phyloP scores from a whole-genome alignment of 192 early-diverging fungal genomes.

The Funneliformis geosporum region DNA sequence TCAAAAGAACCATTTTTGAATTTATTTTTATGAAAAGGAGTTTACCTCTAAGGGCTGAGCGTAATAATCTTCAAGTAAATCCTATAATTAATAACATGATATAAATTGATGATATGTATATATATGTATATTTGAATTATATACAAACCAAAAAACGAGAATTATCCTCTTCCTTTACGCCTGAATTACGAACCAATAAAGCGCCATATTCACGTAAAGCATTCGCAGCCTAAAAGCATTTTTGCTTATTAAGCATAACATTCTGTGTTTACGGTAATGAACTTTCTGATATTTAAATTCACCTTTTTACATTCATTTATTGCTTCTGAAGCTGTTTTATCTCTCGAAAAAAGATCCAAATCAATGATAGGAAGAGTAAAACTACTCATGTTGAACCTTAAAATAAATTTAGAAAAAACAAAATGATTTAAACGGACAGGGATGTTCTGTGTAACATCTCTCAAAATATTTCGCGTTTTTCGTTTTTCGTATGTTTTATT shows the following conservation, averaged over 20 bases:
- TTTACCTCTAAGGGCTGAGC: slow-evolving; percentile 53
- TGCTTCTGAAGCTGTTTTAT: slow-evolving; percentile 53
- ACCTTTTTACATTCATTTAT: slow-evolving; percentile 60
- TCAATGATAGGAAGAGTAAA: slow-evolving; percentile 40
- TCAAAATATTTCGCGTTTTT: too few relatives aligned
- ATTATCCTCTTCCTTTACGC: slow-evolving; percentile 56
- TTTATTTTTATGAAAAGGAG: background rate
- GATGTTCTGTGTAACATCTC: too few relatives aligned
- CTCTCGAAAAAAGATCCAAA: slow-evolving; percentile 56
- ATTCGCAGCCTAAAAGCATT: slow-evolving; percentile 51
- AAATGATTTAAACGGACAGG: too few relatives aligned
- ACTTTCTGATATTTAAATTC: background rate
- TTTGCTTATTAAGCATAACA: background rate
- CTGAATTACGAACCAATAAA: slow-evolving; percentile 66
- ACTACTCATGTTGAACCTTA: background rate
- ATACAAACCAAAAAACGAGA: slow-evolving; percentile 39
- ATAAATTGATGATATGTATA: background rate
- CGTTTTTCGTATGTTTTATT: too few relatives aligned
- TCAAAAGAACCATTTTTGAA: background rate
- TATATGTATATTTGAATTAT: slow-evolving; percentile 11
- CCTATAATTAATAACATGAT: slow-evolving; percentile 32
- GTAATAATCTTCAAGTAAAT: slow-evolving; percentile 75
- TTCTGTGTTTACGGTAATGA: background rate
- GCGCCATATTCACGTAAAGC: slow-evolving; percentile 65
- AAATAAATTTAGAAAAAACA: too few relatives aligned